Evolutionary conservation across 345 rosid genomes (phyloP), one percentile per base, ranked within the genome.

Genomic region (Atalantia buxifolia): DNA sequence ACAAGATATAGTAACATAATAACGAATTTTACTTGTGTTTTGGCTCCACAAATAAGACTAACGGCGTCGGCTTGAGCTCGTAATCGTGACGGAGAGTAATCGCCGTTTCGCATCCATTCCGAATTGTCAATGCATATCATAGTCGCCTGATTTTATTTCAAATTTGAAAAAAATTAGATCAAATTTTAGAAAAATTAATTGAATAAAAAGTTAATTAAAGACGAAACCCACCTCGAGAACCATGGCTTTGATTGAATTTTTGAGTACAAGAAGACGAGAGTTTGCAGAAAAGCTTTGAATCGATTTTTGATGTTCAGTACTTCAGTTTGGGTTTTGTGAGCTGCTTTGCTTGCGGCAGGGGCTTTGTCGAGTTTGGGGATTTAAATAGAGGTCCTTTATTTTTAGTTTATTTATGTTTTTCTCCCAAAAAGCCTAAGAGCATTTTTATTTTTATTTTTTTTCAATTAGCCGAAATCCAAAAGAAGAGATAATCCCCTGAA

Each of bases 81-180:
- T 74, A 91, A 81, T 74, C 95, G 87, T 81, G 89, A 87, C 2
- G 93, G 95, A 69, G 88, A 69, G 76, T 92, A 92, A 80, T 92
- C 95, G 53, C 97, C 95, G 81, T 92, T 92, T 68, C 97, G 90
- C 97, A 91, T 92, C 97, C 95, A 91, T 75, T 91, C 95, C 6
- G 97, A 92, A 81, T 91, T 92, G 79, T 92, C 97, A 85, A 91
- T 83, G 78, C 95, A 92, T 68, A 92, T 91, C 95, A 92, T 88
- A 63, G 97, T 91, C 82, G 95, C 95, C 95, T 91, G 82, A 45
- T 78, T 75, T 50, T 31, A 35, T 61, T 75, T 57, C 30, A 64
- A 69, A 28, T 36, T 73, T 61, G 9, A 33, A 35, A 19, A 14
- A 2, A 22, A 63, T 30, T 30, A 25, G 45, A 45, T 64, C 35